A percentile compares a stretch with the other conserved stretches of the same genome.
Evolutionary conservation across 192 early-diverging fungal genomes (phyloP).

Genomic region (Coemansia sp.): DNA sequence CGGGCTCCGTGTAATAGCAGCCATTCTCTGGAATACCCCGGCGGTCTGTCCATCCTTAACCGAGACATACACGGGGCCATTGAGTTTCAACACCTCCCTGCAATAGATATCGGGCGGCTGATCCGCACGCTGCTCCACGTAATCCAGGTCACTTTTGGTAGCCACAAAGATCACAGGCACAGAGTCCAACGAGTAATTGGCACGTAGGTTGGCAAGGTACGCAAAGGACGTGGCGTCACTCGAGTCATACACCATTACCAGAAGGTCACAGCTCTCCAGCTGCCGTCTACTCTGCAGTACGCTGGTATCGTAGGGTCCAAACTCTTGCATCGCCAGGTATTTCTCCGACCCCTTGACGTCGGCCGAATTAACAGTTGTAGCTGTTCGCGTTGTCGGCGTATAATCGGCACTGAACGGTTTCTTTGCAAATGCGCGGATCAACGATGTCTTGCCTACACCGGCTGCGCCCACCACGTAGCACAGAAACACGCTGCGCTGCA

Average conservation of each 20-base stretch:
- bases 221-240: constrained; percentile 92
- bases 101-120: constrained; percentile 95
- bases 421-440: constrained; percentile 84
- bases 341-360: constrained; percentile 93
- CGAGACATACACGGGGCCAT: constrained; percentile 88
- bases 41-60: constrained; percentile 83
- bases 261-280: constrained; percentile 85
- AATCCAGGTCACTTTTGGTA: constrained; percentile 90
- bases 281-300: constrained; percentile 86
- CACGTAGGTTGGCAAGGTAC: constrained; percentile 80
- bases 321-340: constrained; percentile 96
- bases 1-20: constrained; percentile 57
- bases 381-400: constrained; percentile 70
- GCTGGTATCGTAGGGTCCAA: constrained; percentile 85
- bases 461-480: constrained; percentile 95
- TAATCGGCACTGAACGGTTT: constrained; percentile 79
- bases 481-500: constrained; percentile 87
- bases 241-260: constrained; percentile 95
- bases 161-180: constrained; percentile 91
- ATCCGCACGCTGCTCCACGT: constrained; percentile 76
- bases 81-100: constrained; percentile 75
- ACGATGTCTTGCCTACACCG: constrained; percentile 88
- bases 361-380: constrained; percentile 90
- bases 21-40: constrained; percentile 84
- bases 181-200: constrained; percentile 79